Evolutionary conservation across 2,329 filamentous ascomycete species (phyloP).

Genomic region (Exserohilum rostratum): DNA sequence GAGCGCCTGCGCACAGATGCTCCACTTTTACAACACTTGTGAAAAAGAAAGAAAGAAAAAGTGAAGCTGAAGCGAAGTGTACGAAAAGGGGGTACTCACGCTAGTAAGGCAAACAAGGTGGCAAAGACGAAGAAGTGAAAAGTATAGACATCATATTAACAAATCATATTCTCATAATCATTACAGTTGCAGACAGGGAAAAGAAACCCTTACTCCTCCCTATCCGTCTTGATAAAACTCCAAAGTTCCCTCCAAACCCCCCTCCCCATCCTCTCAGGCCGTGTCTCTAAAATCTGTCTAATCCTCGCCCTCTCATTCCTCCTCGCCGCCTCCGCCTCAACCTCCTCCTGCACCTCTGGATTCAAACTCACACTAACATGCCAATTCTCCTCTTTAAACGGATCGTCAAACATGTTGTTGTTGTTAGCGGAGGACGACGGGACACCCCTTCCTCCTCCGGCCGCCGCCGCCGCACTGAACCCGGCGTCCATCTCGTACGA

Average conservation of each 20-base stretch:
- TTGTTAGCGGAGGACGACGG: not conserved
- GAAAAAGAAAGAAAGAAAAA: no score
- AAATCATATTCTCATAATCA: not conserved
- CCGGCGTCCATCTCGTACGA: constrained; percentile 16
- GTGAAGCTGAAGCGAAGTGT: no score
- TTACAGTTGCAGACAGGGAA: no score
- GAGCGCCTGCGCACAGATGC: no score
- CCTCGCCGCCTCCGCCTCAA: constrained; percentile 18
- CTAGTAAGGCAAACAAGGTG: no score
- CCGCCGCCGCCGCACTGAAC: constrained; percentile 1
- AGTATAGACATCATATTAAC: no score
- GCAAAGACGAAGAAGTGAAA: not conserved
- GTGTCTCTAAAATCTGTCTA: constrained; percentile 14
- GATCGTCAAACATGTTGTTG: constrained; percentile 1
- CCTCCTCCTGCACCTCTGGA: constrained; percentile 17
- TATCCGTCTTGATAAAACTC: constrained; percentile 29
- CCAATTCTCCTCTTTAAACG: constrained; percentile 1
- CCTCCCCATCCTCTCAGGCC: constrained; percentile 19
- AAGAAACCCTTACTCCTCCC: constrained; percentile 12
- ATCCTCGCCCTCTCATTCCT: constrained; percentile 17
- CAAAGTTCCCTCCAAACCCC: constrained; percentile 28
- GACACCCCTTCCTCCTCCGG: no score
- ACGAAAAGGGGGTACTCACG: no score
- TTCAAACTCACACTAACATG: constrained; percentile 9
- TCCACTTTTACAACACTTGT: no score